Base-by-base conservation (phyloP, 495 filamentous ascomycete species). In the Trichoderma asperelloides region DNA sequence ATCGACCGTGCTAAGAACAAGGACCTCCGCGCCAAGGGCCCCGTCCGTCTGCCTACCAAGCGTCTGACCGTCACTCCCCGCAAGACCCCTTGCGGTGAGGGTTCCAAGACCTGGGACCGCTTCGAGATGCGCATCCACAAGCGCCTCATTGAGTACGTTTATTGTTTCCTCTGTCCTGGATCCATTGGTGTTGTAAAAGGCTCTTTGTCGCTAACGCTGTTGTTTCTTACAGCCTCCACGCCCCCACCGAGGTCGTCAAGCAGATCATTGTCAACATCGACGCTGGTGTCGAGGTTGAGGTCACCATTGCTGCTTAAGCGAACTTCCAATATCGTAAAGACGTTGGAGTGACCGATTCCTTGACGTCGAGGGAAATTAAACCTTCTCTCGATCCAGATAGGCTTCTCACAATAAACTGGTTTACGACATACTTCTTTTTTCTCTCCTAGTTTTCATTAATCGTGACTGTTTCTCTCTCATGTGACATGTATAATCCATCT, bases 251-350 rank as follows among this genome's bases (percentile, higher is more conserved):
- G 87, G 92, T 96, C 69, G 95, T 98, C 80, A 98, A 98, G 89
- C 93, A 97, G 87, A 98, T 98, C 86, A 98, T 98, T 80, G 93
- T 98, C 85, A 98, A 98, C 86, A 98, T 98, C 80, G 95, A 98
- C 88, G 95, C 95, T 69, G 95, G 95, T 86, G 95, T 98, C 78
- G 95, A 98, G 88, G 95, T 98, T 74, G 95, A 98, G 87, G 95
- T 98, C 73, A 98, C 95, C 75, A 98, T 98, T 84, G 95, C 95
- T 78, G 94, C 95, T 79, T 98, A 92, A 86, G 65, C 57, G 27
- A 60, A 27, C 1, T 21, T 60, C 55, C 55, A 30, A 60, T 30
- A 13, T 27, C 55, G 27, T 60, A 30, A 27, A 60, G 55, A 28
- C 28, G 55, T 60, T 60, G 55, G 55, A 60, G 55, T 60, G 55